Evolutionary conservation across 345 rosid species (phyloP).

Genomic region (Litchi chinensis): DNA sequence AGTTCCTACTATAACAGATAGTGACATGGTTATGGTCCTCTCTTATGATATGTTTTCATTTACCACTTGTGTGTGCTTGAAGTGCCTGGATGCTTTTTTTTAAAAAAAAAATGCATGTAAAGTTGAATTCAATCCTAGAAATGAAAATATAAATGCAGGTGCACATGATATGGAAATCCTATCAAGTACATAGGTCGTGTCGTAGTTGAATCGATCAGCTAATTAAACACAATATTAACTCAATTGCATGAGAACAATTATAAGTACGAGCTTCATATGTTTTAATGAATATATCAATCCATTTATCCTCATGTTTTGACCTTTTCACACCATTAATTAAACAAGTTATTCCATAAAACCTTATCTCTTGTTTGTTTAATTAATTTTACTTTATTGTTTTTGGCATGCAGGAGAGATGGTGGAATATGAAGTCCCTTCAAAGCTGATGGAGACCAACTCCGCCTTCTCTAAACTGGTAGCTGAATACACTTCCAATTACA

Average conservation of each 20-base stretch:
- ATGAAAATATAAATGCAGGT: not conserved
- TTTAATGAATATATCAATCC: too few relatives aligned
- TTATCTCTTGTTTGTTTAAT: not conserved
- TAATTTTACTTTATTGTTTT: not conserved
- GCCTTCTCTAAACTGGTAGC: slow-evolving; percentile 38
- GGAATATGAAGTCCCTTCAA: slow-evolving; percentile 16
- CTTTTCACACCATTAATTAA: too few relatives aligned
- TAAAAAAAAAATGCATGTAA: not conserved
- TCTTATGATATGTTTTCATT: slow-evolving; percentile 48
- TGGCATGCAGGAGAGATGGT: not conserved
- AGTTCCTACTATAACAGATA: slow-evolving; percentile 69
- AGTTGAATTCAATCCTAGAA: not conserved
- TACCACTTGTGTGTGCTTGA: too few relatives aligned
- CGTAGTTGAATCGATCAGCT: too few relatives aligned
- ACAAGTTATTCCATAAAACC: too few relatives aligned
- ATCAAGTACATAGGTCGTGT: too few relatives aligned
- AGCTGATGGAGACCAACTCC: slow-evolving; percentile 32
- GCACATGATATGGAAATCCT: too few relatives aligned
- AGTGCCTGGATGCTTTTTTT: not conserved
- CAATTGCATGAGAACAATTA: too few relatives aligned
- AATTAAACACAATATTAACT: too few relatives aligned
- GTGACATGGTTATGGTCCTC: slow-evolving; percentile 87
- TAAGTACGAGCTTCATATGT: too few relatives aligned
- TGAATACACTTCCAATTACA: slow-evolving; percentile 37
- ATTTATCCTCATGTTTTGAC: too few relatives aligned